Evolutionary conservation across 805 yeast genomes (phyloP).

Genomic region (Myxozyma geophila): DNA sequence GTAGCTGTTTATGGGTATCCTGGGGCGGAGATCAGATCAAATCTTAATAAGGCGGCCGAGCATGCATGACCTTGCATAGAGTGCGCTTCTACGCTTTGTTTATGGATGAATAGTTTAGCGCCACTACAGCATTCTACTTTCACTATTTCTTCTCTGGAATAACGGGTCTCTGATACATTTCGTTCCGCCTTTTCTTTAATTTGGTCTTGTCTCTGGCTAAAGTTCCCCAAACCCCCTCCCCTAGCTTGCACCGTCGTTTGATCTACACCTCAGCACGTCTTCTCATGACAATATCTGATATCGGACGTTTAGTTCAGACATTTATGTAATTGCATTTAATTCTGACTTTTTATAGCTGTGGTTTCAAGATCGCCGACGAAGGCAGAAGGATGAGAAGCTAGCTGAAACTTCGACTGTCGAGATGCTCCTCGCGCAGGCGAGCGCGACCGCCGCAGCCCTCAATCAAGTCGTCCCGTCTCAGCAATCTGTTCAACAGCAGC

Average conservation of each 20-base stretch:
- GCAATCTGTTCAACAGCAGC: neutral
- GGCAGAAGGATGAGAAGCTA: conserved; percentile 23
- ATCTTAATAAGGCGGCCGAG: neutral
- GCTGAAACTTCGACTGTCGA: conserved; percentile 23
- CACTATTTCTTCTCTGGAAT: neutral
- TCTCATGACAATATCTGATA: neutral
- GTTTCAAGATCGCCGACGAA: conserved; percentile 31
- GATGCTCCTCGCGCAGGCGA: conserved; percentile 28
- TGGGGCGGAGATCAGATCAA: neutral
- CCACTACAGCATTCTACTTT: neutral
- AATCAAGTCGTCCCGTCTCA: neutral
- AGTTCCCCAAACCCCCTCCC: conserved; percentile 5
- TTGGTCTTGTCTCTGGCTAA: neutral
- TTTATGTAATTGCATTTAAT: neutral
- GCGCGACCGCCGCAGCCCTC: conserved; percentile 7
- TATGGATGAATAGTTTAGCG: too few relatives aligned
- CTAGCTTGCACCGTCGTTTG: conserved; percentile 3
- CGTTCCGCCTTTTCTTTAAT: neutral
- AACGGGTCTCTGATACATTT: neutral
- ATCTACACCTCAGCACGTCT: neutral
- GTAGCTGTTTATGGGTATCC: neutral
- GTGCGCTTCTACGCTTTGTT: too few relatives aligned
- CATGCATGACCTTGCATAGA: neutral
- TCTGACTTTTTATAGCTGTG: conserved; percentile 21
- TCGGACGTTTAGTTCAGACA: neutral